Evolutionary conservation across 2,329 filamentous ascomycete species (phyloP), one percentile per base, ranked within the genome.

Genomic region (Didymella arachidicola): DNA sequence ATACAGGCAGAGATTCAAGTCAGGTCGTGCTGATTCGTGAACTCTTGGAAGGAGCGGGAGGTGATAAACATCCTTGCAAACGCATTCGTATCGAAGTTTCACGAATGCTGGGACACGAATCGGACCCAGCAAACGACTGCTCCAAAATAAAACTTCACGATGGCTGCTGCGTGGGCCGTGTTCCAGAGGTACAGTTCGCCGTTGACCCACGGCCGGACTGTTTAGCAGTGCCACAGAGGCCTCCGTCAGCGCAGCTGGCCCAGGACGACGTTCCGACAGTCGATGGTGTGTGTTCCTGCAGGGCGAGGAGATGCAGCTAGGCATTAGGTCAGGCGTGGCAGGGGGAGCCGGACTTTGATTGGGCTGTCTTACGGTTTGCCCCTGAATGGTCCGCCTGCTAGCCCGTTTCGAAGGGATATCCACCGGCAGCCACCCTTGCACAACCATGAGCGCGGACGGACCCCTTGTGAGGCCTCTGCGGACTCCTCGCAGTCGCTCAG

Each of bases 381-480:
- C 66, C 66, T 69, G 66, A 67, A 59, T 60, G 58, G 51, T 60
- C 67, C 58, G 62, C 58, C 64, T 59, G 62, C 65, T 64, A 62
- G 58, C 57, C 67, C 46, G 54, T 62, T 64, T 66, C 41, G 59
- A 63, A 59, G 53, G 39, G 48, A 53, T 60, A 60, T 59, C 60
- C 59, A 66, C 57, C 61, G 62, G 62, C 54, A 53, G 59, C 62
- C 58, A 64, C 67, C 67, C 68, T 71, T 70, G 67, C 63, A 57
- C 62, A 62, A 63, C 65, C 56, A 50, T 65, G 64, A 63, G 57
- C 49, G 54, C 52, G 46, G 61, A 57, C 65, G 56, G 60, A 59
- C 67, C 66, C 63, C 65, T 57, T 45, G 61, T 53, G 60, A 58
- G 60, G 61, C 63, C 67, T 39, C 56, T 60, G 57, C 64, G 62